These are phyloP conservation scores for Aspergillus haitiensis DNA, from an alignment of 495 filamentous ascomycete genomes.

Conservation along the genomic window DNA sequence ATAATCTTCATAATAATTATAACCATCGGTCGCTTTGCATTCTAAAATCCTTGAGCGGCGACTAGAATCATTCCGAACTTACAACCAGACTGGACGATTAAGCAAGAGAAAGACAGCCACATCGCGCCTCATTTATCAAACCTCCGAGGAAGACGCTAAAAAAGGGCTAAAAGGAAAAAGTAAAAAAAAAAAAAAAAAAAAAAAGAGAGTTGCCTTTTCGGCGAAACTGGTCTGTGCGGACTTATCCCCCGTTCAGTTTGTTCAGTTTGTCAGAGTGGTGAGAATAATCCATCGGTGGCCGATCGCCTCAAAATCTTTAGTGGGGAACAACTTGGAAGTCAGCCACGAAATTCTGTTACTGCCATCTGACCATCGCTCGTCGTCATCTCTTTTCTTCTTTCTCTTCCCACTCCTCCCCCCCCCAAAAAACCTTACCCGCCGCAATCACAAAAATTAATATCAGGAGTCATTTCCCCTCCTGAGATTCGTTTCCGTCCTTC, in stretches of 20 bases:
- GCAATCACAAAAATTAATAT: conserved; percentile 5
- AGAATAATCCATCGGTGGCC: conserved; percentile 22
- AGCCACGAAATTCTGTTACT: conserved; percentile 24
- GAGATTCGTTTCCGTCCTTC: not conserved
- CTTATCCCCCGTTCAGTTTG: conserved; percentile 16
- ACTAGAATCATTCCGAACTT: not conserved
- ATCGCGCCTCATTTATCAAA: not conserved
- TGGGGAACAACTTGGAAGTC: conserved; percentile 26
- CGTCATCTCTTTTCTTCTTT: conserved; percentile 20
- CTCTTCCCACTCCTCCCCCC: conserved; percentile 1
- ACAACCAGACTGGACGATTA: not conserved
- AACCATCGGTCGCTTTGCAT: not conserved
- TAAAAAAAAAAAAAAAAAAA: not conserved
- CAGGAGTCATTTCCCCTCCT: conserved; percentile 13
- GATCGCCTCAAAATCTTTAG: conserved; percentile 30
- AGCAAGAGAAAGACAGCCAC: not conserved
- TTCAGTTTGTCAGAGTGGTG: conserved; percentile 3
- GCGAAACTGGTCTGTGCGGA: conserved; percentile 27
- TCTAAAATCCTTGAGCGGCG: not conserved
- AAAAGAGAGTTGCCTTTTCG: not conserved
- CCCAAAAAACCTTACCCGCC: not conserved
- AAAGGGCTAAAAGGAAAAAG: not conserved
- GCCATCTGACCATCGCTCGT: conserved; percentile 27
- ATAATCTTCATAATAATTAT: not conserved
- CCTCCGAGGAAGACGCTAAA: conserved; percentile 1